Percentiles rank a stretch among this genome's conserved stretches.
phyloP scores from a whole-genome alignment of 2,329 filamentous ascomycete species.

The Alternaria viburni region DNA sequence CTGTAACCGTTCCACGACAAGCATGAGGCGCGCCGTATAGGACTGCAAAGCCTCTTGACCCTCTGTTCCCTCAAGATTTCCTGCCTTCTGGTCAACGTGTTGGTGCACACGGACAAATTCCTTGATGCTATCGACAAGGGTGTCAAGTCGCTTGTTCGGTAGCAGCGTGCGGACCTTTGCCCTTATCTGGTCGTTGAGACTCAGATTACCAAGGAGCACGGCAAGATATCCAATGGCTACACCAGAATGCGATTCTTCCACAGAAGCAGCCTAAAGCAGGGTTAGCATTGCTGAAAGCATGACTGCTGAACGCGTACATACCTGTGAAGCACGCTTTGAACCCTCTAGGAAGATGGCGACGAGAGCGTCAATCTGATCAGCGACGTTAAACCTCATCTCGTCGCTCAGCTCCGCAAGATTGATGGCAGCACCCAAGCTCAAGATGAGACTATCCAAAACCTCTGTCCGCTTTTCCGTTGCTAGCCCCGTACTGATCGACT shows the following conservation, averaged over 20 bases:
- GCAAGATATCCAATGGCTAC: conserved; percentile 88
- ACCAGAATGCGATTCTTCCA: conserved; percentile 75
- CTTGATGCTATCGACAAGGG: conserved; percentile 63
- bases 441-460: conserved; percentile 71
- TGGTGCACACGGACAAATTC: conserved; percentile 68
- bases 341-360: conserved; percentile 72
- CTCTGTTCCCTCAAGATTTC: conserved; percentile 56
- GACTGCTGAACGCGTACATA: conserved; percentile 52
- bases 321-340: conserved; percentile 70
- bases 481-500: conserved; percentile 25
- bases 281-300: conserved; percentile 18
- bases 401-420: conserved; percentile 84
- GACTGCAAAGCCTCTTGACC: conserved; percentile 54
- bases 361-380: conserved; percentile 61
- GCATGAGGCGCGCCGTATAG: conserved; percentile 62
- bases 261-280: conserved; percentile 55
- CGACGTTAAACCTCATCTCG: conserved; percentile 53
- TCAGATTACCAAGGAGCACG: conserved; percentile 82
- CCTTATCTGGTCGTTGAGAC: conserved; percentile 60
- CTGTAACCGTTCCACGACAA: conserved; percentile 58
- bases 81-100: conserved; percentile 59
- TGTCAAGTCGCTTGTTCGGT: conserved; percentile 55
- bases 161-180: conserved; percentile 51
- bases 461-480: conserved; percentile 61
- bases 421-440: conserved; percentile 82